Conservation (phyloP, 2,329 filamentous ascomycete genomes). For the Rhynchosporium graminicola region DNA sequence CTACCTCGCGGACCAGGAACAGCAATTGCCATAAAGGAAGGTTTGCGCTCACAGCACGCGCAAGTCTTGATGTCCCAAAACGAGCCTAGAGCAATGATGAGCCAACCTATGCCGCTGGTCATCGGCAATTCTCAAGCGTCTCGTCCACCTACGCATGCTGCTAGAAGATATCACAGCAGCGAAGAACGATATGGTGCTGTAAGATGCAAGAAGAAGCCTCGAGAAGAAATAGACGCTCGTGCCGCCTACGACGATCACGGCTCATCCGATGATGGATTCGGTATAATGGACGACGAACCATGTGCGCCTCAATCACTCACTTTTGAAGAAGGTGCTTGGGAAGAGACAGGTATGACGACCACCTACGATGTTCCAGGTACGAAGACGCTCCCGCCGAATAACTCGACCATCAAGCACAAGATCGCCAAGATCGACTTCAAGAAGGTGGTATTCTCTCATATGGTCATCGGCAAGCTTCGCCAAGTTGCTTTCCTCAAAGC, state of each 20-base stretch:
- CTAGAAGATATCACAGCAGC: not conserved
- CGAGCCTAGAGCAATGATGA: not conserved
- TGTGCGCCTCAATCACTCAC: slow-evolving; percentile 36
- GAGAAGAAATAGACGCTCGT: no score
- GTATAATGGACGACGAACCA: slow-evolving; percentile 22
- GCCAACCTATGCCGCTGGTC: no score
- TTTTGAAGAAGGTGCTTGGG: slow-evolving; percentile 56
- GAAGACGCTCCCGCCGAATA: slow-evolving; percentile 56
- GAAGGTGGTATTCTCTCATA: slow-evolving; percentile 55
- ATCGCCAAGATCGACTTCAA: slow-evolving; percentile 56
- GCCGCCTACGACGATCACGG: slow-evolving; percentile 13
- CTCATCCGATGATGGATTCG: slow-evolving; percentile 22
- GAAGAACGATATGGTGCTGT: no score
- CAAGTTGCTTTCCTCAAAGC: slow-evolving; percentile 61
- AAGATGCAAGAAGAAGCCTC: no score
- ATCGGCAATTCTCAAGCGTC: not conserved
- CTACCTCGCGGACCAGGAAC: not conserved
- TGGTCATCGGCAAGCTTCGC: slow-evolving; percentile 61
- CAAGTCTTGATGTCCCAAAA: not conserved
- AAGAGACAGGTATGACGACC: slow-evolving; percentile 58
- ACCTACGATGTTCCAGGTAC: slow-evolving; percentile 61
- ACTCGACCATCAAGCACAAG: slow-evolving; percentile 57
- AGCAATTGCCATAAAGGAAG: slow-evolving; percentile 10
- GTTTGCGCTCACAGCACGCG: not conserved
- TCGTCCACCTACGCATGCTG: not conserved